Evolutionary conservation across 2,329 filamentous ascomycete species (phyloP).

Genomic region (Fusarium sacchari): DNA sequence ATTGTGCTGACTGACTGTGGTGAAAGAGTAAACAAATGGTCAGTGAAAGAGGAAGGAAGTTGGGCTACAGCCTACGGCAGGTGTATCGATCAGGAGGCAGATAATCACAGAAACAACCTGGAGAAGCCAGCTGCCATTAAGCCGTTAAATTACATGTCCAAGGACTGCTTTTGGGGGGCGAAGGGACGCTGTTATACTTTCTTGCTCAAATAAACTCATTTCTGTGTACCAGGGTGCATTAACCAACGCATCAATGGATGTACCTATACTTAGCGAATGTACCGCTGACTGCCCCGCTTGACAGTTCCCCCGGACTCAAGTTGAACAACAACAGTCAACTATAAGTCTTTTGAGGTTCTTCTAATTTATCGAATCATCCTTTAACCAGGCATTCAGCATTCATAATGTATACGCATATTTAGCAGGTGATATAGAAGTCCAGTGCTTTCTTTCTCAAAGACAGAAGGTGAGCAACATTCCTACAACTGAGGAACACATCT

Average conservation of each 20-base stretch:
- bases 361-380: no score
- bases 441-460: not conserved
- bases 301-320: not conserved
- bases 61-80: not conserved
- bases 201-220: conserved; percentile 34
- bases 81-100: not conserved
- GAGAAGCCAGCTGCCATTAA: not conserved
- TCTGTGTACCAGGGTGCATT: not conserved
- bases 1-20: not conserved
- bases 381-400: no score
- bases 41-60: not conserved
- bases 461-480: not conserved
- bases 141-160: not conserved
- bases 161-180: not conserved
- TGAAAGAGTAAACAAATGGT: not conserved
- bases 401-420: not conserved
- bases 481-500: not conserved
- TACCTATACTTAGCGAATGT: conserved; percentile 28
- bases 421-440: not conserved
- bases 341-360: not conserved
- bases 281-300: not conserved
- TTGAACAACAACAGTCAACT: conserved; percentile 1
- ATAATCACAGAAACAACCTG: not conserved
- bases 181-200: conserved; percentile 10
- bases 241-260: not conserved